A percentile compares a stretch with the other conserved stretches of the same genome.
These are phyloP conservation scores for Coemansia sp. DNA, from an alignment of 192 early-diverging fungal species.

Conservation along the genomic window DNA sequence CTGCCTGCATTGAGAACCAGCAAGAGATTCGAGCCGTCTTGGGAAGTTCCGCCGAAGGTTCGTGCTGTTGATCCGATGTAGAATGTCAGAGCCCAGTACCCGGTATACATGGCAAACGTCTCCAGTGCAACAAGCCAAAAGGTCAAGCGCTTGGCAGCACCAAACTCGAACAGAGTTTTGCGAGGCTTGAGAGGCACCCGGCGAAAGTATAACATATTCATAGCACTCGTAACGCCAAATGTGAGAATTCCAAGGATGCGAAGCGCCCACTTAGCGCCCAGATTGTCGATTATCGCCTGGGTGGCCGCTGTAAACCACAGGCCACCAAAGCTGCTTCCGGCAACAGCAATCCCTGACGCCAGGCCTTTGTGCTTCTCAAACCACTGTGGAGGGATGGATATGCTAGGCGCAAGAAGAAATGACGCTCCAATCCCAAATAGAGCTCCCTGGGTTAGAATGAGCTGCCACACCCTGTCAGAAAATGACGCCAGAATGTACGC, in stretches of 20 bases:
- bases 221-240: conserved; percentile 29
- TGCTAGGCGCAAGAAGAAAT: conserved; percentile 65
- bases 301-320: conserved; percentile 61
- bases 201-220: conserved; percentile 42
- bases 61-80: conserved; percentile 38
- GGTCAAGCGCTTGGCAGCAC: conserved; percentile 12
- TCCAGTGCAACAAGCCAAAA: conserved; percentile 41
- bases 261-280: conserved; percentile 67
- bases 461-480: conserved; percentile 62
- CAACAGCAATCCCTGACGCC: conserved; percentile 72
- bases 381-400: conserved; percentile 70
- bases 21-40: conserved; percentile 21
- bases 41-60: conserved; percentile 14
- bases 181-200: conserved; percentile 49
- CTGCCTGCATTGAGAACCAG: conserved; percentile 34
- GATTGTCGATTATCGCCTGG: conserved; percentile 56
- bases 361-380: conserved; percentile 64
- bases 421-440: conserved; percentile 72
- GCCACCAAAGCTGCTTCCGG: conserved; percentile 75
- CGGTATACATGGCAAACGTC: conserved; percentile 20
- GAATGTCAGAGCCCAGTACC: conserved; percentile 49
- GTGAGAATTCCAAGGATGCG: conserved; percentile 63
- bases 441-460: conserved; percentile 72
- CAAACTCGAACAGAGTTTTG: conserved; percentile 25
- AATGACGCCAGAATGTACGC: conserved; percentile 43